Base-by-base conservation (phyloP, 345 rosid genomes). In the Euphorbia lathyris region DNA sequence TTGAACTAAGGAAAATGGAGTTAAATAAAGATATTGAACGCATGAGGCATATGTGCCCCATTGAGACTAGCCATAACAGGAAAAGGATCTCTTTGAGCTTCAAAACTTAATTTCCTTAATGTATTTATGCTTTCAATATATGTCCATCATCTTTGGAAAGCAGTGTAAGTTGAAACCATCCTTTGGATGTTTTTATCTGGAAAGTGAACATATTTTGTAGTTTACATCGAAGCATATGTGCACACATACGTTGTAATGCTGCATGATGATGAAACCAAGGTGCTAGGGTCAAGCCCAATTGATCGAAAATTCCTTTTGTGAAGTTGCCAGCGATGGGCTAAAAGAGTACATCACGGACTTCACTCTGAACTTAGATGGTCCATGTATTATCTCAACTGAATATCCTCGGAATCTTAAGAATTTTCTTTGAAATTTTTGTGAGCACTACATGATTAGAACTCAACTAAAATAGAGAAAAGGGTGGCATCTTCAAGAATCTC, bases 11-110 rank as follows among this genome's bases (percentile, higher is more conserved):
- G 63, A 25, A 19, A 57, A 42, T 10, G 17, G 11, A 45, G 40
- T 52, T 56, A 23, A 42, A 53, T 32, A 13, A 22, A 12, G 30
- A 5, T 23, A 45, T 34, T 57, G 22, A 25, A 27, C 36, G 55
- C 34, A 51, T 22, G 59, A 43, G 45, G 50, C 26, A 56, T 10
- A 47, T 55, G 55, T 32, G 16, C 13, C 69, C 32, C 9, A 34
- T 34, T 63, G n/a, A n/a, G n/a, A n/a, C n/a, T 34, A 50, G 16
- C 23, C 58, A 66, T 20, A 30, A 66, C 50, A 25, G 42, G 60
- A 52, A 32, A 71, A 26, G 27, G 45, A 59, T 22, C 30, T 59
- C 22, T 59, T 70, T 4, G 13, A 19, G 20, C 68, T 62, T 52
- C 11, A 17, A 23, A 58, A 36, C 51, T 20, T 62, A 25, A 5